phyloP scores from a whole-genome alignment of 2,329 filamentous ascomycete genomes.

The Fusarium scirpi region DNA sequence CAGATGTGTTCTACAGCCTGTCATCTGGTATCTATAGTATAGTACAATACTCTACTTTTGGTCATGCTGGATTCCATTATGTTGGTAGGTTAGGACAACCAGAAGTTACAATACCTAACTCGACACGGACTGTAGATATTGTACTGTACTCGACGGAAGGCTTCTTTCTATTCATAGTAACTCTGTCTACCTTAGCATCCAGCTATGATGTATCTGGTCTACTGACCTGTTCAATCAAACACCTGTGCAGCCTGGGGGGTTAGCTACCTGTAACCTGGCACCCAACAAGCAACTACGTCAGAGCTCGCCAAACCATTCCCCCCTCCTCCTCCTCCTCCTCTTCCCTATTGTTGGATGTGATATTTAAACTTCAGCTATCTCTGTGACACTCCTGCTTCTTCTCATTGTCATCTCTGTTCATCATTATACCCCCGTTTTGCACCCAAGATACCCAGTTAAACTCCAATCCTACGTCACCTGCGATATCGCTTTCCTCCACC shows the following conservation, averaged over 20 bases:
- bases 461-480: slow-evolving; percentile 1
- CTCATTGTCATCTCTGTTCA: not conserved
- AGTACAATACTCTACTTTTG: slow-evolving; percentile 1
- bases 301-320: slow-evolving; percentile 14
- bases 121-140: too few species aligned
- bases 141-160: too few species aligned
- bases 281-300: slow-evolving; percentile 37
- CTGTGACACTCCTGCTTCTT: slow-evolving; percentile 1
- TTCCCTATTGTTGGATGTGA: not conserved
- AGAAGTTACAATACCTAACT: too few species aligned
- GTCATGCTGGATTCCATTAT: not conserved
- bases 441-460: slow-evolving; percentile 23
- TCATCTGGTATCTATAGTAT: too few species aligned
- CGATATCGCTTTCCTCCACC: not conserved
- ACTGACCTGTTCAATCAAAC: not conserved
- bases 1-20: too few species aligned
- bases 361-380: slow-evolving; percentile 39
- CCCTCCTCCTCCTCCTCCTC: not conserved
- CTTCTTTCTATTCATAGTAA: too few species aligned
- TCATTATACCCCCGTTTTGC: slow-evolving; percentile 18
- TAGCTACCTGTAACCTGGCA: not conserved
- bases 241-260: not conserved
- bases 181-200: too few species aligned
- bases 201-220: slow-evolving; percentile 13
- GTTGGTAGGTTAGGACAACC: too few species aligned